These are phyloP conservation scores for Hypomyces perniciosus DNA, from an alignment of 2,329 filamentous ascomycete genomes.

Conservation along the genomic window DNA sequence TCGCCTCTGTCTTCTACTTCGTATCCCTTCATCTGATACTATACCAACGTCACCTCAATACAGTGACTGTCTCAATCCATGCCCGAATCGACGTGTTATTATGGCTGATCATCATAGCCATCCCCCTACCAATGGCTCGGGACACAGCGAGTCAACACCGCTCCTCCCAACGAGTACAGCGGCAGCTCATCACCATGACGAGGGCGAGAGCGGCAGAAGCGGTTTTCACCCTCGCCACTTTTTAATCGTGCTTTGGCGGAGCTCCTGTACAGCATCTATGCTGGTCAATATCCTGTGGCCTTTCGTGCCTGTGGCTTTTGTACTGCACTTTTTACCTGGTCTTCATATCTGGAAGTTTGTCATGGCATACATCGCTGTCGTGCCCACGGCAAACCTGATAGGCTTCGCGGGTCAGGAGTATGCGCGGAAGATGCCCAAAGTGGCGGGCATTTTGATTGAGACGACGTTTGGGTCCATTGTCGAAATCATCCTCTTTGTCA, in stretches of 20 bases:
- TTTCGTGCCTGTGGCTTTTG: slow-evolving; percentile 39
- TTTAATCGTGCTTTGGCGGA: slow-evolving; percentile 36
- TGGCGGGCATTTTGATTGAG: slow-evolving; percentile 47
- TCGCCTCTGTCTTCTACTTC: too few relatives aligned
- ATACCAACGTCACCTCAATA: too few relatives aligned
- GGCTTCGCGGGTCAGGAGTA: slow-evolving; percentile 45
- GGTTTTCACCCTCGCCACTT: slow-evolving; percentile 39
- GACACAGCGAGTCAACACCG: too few relatives aligned
- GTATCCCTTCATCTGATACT: too few relatives aligned
- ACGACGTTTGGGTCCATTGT: slow-evolving; percentile 59
- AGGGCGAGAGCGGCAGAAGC: slow-evolving; percentile 39
- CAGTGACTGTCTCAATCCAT: too few relatives aligned
- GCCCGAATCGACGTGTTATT: too few relatives aligned
- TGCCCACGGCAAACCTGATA: slow-evolving; percentile 43
- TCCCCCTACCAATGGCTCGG: too few relatives aligned
- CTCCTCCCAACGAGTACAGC: too few relatives aligned
- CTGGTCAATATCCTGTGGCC: slow-evolving; percentile 45
- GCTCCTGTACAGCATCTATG: slow-evolving; percentile 38
- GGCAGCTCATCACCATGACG: too few relatives aligned
- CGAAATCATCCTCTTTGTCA: slow-evolving; percentile 78
- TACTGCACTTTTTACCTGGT: slow-evolving; percentile 31
- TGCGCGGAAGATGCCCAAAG: slow-evolving; percentile 59
- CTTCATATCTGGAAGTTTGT: slow-evolving; percentile 40
- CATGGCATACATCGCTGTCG: slow-evolving; percentile 41
- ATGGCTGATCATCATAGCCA: too few relatives aligned